Conservation (phyloP, 495 filamentous ascomycete genomes). For the Aspergillus asperescens region DNA sequence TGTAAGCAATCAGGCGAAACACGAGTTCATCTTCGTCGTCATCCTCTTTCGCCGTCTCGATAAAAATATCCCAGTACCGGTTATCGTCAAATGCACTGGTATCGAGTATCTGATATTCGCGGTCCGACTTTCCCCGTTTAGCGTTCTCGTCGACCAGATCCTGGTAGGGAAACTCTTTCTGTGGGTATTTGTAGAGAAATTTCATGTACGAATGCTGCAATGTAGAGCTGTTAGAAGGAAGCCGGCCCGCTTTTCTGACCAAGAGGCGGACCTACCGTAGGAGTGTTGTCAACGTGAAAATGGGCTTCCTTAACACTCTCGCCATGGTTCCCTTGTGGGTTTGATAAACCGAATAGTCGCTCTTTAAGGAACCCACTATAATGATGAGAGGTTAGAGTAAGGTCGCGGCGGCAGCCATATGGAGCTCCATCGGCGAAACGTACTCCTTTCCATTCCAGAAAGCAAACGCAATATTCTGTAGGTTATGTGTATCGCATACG, state of each 20-base stretch:
- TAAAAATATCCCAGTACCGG: conserved; percentile 94
- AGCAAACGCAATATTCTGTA: conserved; percentile 87
- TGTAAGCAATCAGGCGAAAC: conserved; percentile 95
- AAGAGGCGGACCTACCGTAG: conserved; percentile 37
- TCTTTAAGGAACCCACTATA: conserved; percentile 85
- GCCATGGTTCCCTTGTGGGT: conserved; percentile 93
- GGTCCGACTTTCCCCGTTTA: conserved; percentile 63
- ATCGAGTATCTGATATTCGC: conserved; percentile 88
- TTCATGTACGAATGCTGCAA: conserved; percentile 96
- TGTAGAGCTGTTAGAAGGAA: conserved; percentile 8
- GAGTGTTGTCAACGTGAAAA: conserved; percentile 94
- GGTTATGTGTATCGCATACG: conserved; percentile 84
- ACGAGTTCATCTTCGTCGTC: conserved; percentile 85
- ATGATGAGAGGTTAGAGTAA: conserved; percentile 8
- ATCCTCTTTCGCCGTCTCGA: conserved; percentile 89
- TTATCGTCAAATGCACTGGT: conserved; percentile 90
- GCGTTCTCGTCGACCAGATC: conserved; percentile 80
- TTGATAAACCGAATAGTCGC: conserved; percentile 86
- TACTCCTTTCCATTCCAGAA: conserved; percentile 98
- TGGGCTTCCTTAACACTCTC: conserved; percentile 95
- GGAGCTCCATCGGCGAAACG: conserved; percentile 23
- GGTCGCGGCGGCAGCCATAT: not conserved
- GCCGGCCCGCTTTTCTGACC: not conserved
- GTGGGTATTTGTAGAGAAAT: conserved; percentile 94
- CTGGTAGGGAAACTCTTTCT: conserved; percentile 85